A percentile compares a stretch with the other conserved stretches of the same genome.
These are phyloP conservation scores for Alternaria sp. DNA, from an alignment of 2,329 filamentous ascomycete genomes.

Conservation along the genomic window DNA sequence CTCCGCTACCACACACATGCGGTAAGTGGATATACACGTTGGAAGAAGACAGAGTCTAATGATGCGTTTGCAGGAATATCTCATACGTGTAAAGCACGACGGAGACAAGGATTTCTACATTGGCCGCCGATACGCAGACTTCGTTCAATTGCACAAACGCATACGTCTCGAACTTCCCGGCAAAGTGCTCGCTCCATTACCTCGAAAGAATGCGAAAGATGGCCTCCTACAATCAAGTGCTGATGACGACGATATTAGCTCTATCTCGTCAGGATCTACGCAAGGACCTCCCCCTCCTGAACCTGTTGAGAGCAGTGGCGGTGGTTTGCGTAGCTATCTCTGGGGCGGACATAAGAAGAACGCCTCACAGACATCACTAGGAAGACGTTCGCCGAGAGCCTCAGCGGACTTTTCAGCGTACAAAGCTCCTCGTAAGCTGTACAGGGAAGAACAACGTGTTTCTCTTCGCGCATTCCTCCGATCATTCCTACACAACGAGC, in stretches of 20 bases:
- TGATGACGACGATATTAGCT: constrained; percentile 74
- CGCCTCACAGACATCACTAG: constrained; percentile 49
- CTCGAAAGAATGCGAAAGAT: constrained; percentile 88
- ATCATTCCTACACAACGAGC: constrained; percentile 81
- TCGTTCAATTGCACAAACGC: constrained; percentile 77
- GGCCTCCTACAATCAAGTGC: constrained; percentile 65
- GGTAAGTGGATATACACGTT: constrained; percentile 58
- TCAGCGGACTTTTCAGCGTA: constrained; percentile 42
- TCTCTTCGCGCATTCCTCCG: constrained; percentile 91
- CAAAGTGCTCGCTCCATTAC: constrained; percentile 83
- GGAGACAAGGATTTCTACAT: constrained; percentile 79
- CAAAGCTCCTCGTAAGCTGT: constrained; percentile 65
- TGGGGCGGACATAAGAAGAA: constrained; percentile 51
- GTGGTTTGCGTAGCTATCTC: constrained; percentile 55
- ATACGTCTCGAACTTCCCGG: constrained; percentile 87
- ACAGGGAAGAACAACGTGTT: constrained; percentile 87
- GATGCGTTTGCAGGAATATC: constrained; percentile 70
- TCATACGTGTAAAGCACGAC: constrained; percentile 82
- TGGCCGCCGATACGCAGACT: constrained; percentile 87
- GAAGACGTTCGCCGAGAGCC: constrained; percentile 39
- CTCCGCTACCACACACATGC: constrained; percentile 91
- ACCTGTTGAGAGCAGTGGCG: constrained; percentile 41
- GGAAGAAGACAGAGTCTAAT: constrained; percentile 4
- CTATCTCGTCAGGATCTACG: constrained; percentile 80
- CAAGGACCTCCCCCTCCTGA: constrained; percentile 57